Evolutionary conservation across 1,139 yeast genomes (phyloP).

Genomic region (Candida pseudoviswanathii): DNA sequence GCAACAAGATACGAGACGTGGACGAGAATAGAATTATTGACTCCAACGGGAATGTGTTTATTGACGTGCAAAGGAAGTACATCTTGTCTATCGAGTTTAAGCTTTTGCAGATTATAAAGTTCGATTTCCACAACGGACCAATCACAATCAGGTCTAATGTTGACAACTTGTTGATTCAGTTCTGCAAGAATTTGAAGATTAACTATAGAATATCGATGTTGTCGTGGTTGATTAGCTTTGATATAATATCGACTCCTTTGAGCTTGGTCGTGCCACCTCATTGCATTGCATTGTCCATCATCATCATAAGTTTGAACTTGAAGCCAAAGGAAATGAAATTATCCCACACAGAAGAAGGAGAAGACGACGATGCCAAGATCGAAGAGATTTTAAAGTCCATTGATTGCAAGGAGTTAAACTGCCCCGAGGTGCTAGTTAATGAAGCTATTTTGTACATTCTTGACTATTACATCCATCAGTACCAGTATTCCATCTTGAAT

Average conservation of each 20-base stretch:
- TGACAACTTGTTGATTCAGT: constrained; percentile 70
- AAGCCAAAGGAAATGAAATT: constrained; percentile 38
- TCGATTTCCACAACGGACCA: constrained; percentile 63
- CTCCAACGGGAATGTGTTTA: constrained; percentile 16
- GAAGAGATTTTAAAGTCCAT: constrained; percentile 30
- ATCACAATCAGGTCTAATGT: constrained; percentile 33
- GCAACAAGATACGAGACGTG: constrained; percentile 42
- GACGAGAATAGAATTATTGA: constrained; percentile 23
- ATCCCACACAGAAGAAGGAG: constrained; percentile 20
- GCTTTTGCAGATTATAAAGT: constrained; percentile 71
- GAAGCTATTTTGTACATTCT: constrained; percentile 64
- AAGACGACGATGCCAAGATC: constrained; percentile 31
- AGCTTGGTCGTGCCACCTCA: constrained; percentile 78
- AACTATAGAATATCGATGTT: constrained; percentile 49
- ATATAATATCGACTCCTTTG: constrained; percentile 71
- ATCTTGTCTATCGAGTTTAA: constrained; percentile 65
- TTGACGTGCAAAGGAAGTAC: constrained; percentile 54
- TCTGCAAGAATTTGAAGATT: constrained; percentile 57
- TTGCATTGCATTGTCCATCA: constrained; percentile 71
- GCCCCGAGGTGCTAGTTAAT: constrained; percentile 55
- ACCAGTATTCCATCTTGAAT: constrained; percentile 34
- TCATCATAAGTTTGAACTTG: constrained; percentile 44
- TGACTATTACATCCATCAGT: constrained; percentile 60
- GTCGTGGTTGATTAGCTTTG: constrained; percentile 79
- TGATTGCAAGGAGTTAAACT: constrained; percentile 42